Conservation (phyloP, 495 filamentous ascomycete species). For the Talaromyces proteolyticus region DNA sequence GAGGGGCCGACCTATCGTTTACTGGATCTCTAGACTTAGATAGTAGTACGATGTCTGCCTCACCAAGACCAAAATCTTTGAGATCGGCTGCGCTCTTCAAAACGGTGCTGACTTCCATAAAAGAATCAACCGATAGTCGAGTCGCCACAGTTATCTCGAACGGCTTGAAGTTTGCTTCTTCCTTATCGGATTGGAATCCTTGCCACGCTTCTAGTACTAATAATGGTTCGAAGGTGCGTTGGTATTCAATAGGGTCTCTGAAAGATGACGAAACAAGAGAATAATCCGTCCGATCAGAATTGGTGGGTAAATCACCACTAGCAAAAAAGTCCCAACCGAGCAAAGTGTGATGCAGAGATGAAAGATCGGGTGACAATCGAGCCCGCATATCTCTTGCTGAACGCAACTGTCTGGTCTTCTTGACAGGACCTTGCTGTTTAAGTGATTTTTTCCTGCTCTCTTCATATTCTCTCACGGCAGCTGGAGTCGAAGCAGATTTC, state of each 20-base stretch:
- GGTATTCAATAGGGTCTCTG: slow-evolving; percentile 68
- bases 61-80: slow-evolving; percentile 65
- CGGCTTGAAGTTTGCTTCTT: slow-evolving; percentile 71
- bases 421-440: slow-evolving; percentile 63
- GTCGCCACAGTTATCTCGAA: slow-evolving; percentile 82
- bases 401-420: slow-evolving; percentile 68
- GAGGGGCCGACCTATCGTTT: slow-evolving; percentile 53
- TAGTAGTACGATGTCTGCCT: slow-evolving; percentile 85
- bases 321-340: slow-evolving; percentile 94
- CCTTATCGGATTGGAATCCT: slow-evolving; percentile 80
- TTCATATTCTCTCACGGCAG: slow-evolving; percentile 47
- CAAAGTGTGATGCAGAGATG: slow-evolving; percentile 75
- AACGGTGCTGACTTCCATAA: slow-evolving; percentile 81
- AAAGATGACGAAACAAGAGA: slow-evolving; percentile 71
- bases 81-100: slow-evolving; percentile 57
- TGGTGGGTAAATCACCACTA: slow-evolving; percentile 74
- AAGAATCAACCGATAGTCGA: slow-evolving; percentile 83
- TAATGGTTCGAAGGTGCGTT: slow-evolving; percentile 83
- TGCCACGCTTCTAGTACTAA: slow-evolving; percentile 95
- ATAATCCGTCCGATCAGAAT: slow-evolving; percentile 60
- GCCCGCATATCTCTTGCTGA: slow-evolving; percentile 92
- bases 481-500: slow-evolving; percentile 32
- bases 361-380: slow-evolving; percentile 82
- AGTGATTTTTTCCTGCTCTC: slow-evolving; percentile 47
- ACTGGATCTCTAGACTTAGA: slow-evolving; percentile 65